phyloP scores from a whole-genome alignment of 495 filamentous ascomycete genomes.

The Penicillium simplicissimum region DNA sequence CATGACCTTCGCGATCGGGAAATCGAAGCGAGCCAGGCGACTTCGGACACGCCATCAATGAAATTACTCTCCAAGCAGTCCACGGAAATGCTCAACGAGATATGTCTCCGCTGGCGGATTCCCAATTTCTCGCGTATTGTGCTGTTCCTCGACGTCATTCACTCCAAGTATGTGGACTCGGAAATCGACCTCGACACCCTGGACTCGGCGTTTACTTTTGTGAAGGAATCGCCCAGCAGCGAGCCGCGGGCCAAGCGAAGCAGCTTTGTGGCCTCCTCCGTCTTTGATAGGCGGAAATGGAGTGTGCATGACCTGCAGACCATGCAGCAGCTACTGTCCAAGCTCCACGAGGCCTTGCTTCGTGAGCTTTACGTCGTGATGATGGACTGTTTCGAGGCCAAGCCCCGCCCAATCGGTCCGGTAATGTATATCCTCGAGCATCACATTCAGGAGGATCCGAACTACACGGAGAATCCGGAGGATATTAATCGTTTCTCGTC shows the following conservation, averaged over 20 bases:
- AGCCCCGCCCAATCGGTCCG: conserved; percentile 73
- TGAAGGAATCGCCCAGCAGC: conserved; percentile 64
- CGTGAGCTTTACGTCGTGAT: conserved; percentile 85
- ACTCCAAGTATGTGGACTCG: conserved; percentile 81
- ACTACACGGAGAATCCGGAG: conserved; percentile 67
- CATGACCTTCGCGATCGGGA: conserved; percentile 64
- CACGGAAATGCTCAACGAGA: conserved; percentile 78
- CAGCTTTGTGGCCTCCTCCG: conserved; percentile 42
- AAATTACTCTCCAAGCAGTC: conserved; percentile 80
- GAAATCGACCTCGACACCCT: conserved; percentile 79
- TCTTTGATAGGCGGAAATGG: conserved; percentile 69
- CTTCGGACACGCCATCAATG: conserved; percentile 53
- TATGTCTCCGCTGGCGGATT: conserved; percentile 87
- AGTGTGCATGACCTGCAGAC: conserved; percentile 73
- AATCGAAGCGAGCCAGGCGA: conserved; percentile 53
- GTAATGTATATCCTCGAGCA: conserved; percentile 81
- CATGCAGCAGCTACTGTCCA: conserved; percentile 72
- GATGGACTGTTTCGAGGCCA: conserved; percentile 85
- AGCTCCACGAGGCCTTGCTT: conserved; percentile 78
- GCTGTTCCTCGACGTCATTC: conserved; percentile 80
- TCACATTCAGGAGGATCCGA: conserved; percentile 77
- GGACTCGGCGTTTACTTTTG: conserved; percentile 76
- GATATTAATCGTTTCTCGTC: conserved; percentile 68
- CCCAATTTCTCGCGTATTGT: conserved; percentile 79
- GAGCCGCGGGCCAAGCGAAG: conserved; percentile 56